phyloP scores from a whole-genome alignment of 768 basidiomycete species.

The Candolleomyces aberdarensis region DNA sequence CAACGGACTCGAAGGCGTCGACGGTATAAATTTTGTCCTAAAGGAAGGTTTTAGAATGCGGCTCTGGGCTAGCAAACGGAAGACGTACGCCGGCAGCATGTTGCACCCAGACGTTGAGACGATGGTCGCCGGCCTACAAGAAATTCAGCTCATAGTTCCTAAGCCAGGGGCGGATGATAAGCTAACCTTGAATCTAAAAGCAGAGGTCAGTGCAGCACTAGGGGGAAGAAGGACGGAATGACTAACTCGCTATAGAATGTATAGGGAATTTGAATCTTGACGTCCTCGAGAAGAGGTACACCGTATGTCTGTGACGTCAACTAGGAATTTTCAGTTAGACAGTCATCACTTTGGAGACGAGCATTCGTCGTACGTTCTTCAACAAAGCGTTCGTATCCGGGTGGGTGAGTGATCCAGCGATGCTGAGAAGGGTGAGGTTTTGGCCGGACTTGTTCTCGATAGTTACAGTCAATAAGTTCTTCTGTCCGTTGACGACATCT shows the following conservation, averaged over 20 bases:
- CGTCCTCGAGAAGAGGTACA: slow-evolving; percentile 48
- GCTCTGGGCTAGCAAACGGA: background rate
- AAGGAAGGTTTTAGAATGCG: background rate
- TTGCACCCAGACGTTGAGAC: slow-evolving; percentile 75
- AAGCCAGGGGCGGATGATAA: background rate
- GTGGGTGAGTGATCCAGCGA: slow-evolving; percentile 67
- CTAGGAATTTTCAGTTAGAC: slow-evolving; percentile 32
- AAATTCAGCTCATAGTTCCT: slow-evolving; percentile 6
- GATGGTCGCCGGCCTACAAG: slow-evolving; percentile 68
- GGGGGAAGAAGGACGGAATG: background rate
- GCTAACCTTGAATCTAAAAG: slow-evolving; percentile 57
- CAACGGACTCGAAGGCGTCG: slow-evolving; percentile 69
- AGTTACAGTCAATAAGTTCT: slow-evolving; percentile 59
- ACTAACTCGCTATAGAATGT: slow-evolving; percentile 81
- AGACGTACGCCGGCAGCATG: slow-evolving; percentile 56
- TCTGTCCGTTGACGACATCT: slow-evolving; percentile 86
- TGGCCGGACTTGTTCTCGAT: slow-evolving; percentile 76
- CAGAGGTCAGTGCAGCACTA: slow-evolving; percentile 1
- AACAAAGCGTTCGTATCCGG: slow-evolving; percentile 59
- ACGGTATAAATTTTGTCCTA: slow-evolving; percentile 61
- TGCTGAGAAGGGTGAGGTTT: slow-evolving; percentile 64
- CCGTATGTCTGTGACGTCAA: slow-evolving; percentile 54
- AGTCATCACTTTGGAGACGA: background rate
- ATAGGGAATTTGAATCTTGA: slow-evolving; percentile 67
- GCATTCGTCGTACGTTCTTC: slow-evolving; percentile 55